phyloP scores from a whole-genome alignment of 306 rosid genomes.

The Cucurbita argyrosperma region DNA sequence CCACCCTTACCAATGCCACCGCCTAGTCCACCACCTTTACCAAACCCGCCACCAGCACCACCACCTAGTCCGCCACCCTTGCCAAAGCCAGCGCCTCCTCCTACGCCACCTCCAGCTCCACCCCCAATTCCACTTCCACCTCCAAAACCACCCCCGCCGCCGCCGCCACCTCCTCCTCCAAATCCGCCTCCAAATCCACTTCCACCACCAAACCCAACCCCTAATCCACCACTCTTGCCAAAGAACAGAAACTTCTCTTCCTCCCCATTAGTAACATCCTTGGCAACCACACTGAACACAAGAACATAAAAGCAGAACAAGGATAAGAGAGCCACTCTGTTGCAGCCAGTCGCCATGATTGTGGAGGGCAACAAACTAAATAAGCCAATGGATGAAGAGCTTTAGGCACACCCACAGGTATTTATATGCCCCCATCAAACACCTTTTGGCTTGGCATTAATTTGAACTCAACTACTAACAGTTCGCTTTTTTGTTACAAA shows the following conservation, averaged over 20 bases:
- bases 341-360: constrained; percentile 19
- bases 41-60: neutral
- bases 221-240: constrained; percentile 11
- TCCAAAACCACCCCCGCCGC: neutral
- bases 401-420: neutral
- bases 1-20: constrained; percentile 6
- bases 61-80: constrained; percentile 9
- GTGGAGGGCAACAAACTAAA: neutral
- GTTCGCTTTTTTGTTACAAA: neutral
- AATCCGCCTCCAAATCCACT: constrained; percentile 9
- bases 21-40: neutral
- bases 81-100: neutral
- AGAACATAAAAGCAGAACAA: constrained; percentile 36
- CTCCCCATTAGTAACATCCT: constrained; percentile 8
- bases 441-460: constrained; percentile 11
- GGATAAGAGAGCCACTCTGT: constrained; percentile 20
- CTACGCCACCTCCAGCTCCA: neutral
- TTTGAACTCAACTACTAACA: constrained; percentile 44
- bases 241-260: constrained; percentile 19
- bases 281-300: constrained; percentile 43
- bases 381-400: neutral
- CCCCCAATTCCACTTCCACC: neutral
- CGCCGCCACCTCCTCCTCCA: neutral
- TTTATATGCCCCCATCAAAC: neutral
- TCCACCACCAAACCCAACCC: constrained; percentile 7